phyloP scores from a whole-genome alignment of 495 filamentous ascomycete species.

The Hyphodiscus hymeniophilus region DNA sequence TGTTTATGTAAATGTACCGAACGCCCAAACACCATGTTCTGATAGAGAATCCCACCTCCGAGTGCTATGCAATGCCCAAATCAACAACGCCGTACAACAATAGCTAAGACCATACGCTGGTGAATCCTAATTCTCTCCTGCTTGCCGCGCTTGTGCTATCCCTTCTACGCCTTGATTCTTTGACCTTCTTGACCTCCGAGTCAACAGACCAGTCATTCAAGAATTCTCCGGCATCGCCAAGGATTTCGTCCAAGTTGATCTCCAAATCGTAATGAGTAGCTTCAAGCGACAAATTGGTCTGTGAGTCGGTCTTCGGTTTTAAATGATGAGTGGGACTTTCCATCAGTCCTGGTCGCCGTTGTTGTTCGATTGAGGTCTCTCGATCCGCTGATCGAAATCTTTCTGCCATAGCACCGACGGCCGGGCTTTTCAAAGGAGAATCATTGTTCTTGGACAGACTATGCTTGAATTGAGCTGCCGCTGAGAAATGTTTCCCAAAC shows the following conservation, averaged over 20 bases:
- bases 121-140: conserved; percentile 13
- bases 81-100: no score
- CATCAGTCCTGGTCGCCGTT: no score
- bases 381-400: conserved; percentile 21
- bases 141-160: conserved; percentile 2
- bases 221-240: conserved; percentile 15
- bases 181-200: conserved; percentile 15
- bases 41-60: no score
- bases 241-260: conserved; percentile 9
- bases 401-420: conserved; percentile 19
- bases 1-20: no score
- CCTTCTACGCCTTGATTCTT: not conserved
- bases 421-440: conserved; percentile 17
- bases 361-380: conserved; percentile 1
- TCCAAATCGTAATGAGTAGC: conserved; percentile 4
- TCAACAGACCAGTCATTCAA: conserved; percentile 22
- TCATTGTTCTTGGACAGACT: conserved; percentile 3
- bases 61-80: no score
- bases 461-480: conserved; percentile 5
- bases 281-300: not conserved
- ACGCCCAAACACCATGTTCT: no score
- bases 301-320: conserved; percentile 1
- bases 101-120: not conserved
- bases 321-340: conserved; percentile 5
- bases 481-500: conserved; percentile 1